Percentiles rank a stretch among this genome's conserved stretches.
phyloP scores from a whole-genome alignment of 1,284 basidiomycete species.

The Coniophora puteana region DNA sequence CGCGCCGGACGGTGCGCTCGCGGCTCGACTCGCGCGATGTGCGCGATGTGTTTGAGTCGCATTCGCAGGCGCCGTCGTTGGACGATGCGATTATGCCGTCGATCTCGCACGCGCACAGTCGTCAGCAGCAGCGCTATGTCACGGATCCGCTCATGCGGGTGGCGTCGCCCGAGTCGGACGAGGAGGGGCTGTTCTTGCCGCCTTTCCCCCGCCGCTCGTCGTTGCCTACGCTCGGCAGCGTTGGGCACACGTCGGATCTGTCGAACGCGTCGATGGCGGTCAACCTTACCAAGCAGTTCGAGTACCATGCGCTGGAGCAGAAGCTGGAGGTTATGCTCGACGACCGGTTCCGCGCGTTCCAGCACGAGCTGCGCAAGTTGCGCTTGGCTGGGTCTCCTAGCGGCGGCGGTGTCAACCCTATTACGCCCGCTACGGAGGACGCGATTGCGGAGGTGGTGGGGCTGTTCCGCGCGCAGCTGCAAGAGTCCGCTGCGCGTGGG shows the following conservation, averaged over 20 bases:
- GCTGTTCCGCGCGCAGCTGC: slow-evolving; percentile 63
- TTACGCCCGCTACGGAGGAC: slow-evolving; percentile 47
- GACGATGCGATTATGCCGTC: slow-evolving; percentile 68
- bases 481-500: slow-evolving; percentile 52
- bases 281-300: slow-evolving; percentile 53
- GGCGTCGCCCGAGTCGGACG: slow-evolving; percentile 30
- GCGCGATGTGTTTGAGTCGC: slow-evolving; percentile 58
- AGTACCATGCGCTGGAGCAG: slow-evolving; percentile 56
- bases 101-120: slow-evolving; percentile 53
- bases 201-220: slow-evolving; percentile 52
- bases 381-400: slow-evolving; percentile 18
- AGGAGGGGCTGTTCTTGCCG: slow-evolving; percentile 52
- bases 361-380: slow-evolving; percentile 33
- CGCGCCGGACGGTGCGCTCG: slow-evolving; percentile 66
- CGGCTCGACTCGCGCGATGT: slow-evolving; percentile 62
- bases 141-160: slow-evolving; percentile 45
- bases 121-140: slow-evolving; percentile 47
- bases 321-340: slow-evolving; percentile 59
- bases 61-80: slow-evolving; percentile 62
- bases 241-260: slow-evolving; percentile 32
- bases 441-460: slow-evolving; percentile 64
- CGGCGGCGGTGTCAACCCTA: slow-evolving; percentile 1
- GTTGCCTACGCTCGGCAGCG: slow-evolving; percentile 50
- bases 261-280: slow-evolving; percentile 43
- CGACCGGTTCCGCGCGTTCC: slow-evolving; percentile 58